Evolutionary conservation across 202 grass and related monocot species (phyloP).

Genomic region (Panicum virgatum): DNA sequence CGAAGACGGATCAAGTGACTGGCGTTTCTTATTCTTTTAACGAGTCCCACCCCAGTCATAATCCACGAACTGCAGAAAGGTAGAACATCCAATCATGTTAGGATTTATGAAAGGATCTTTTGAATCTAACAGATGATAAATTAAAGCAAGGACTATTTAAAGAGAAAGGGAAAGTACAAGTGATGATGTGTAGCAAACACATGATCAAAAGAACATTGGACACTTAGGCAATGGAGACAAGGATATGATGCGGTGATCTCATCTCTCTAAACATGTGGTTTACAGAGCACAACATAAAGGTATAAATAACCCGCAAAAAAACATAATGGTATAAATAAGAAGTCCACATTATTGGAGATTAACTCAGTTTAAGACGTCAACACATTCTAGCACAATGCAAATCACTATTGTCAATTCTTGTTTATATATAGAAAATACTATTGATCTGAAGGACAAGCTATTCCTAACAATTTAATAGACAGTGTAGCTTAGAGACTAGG

Average conservation of each 20-base stretch:
- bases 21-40: constrained; percentile 56
- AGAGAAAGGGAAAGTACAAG: neutral
- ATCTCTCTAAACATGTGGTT: neutral
- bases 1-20: constrained; percentile 4
- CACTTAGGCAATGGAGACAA: neutral
- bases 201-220: neutral
- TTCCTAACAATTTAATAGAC: neutral
- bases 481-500: neutral
- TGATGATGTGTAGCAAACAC: neutral
- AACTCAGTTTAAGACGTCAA: neutral
- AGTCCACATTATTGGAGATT: neutral
- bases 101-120: neutral
- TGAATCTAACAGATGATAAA: neutral
- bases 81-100: constrained; percentile 14
- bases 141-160: neutral
- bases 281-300: neutral
- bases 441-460: neutral
- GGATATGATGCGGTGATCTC: neutral
- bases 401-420: neutral
- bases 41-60: constrained; percentile 49
- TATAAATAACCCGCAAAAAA: too few relatives aligned
- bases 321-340: too few relatives aligned
- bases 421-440: neutral
- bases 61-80: constrained; percentile 57
- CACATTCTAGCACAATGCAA: neutral